phyloP scores from a whole-genome alignment of 1,284 basidiomycete species.

The Malassezia obtusa region DNA sequence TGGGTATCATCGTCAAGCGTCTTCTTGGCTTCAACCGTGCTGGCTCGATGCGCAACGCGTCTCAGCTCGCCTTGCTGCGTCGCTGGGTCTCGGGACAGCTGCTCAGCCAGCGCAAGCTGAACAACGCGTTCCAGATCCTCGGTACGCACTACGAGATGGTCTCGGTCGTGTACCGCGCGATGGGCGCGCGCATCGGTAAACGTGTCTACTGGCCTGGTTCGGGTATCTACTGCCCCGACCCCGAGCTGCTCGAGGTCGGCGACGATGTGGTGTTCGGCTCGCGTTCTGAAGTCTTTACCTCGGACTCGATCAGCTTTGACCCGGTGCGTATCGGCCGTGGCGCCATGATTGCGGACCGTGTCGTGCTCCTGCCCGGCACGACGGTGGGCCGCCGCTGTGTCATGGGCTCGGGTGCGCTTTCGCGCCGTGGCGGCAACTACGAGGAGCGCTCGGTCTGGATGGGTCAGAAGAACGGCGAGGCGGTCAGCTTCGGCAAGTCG shows the following conservation, averaged over 20 bases:
- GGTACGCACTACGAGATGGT: constrained; percentile 49
- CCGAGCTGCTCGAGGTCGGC: constrained; percentile 46
- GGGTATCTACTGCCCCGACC: constrained; percentile 47
- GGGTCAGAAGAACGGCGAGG: constrained; percentile 47
- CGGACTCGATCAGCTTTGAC: constrained; percentile 47
- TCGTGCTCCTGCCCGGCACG: constrained; percentile 44
- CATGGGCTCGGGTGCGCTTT: constrained; percentile 46
- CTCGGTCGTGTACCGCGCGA: constrained; percentile 46
- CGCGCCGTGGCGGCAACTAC: constrained; percentile 45
- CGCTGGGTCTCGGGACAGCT: constrained; percentile 44
- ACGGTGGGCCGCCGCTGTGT: constrained; percentile 45
- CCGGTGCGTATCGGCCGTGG: constrained; percentile 44
- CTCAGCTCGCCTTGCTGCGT: constrained; percentile 44
- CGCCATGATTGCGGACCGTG: constrained; percentile 48
- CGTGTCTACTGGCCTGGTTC: constrained; percentile 48
- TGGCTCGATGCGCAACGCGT: constrained; percentile 47
- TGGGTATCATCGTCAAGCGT: constrained; percentile 43
- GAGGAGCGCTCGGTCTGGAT: constrained; percentile 48
- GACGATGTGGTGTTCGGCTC: constrained; percentile 48
- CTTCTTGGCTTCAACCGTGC: constrained; percentile 44
- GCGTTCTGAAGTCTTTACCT: constrained; percentile 46
- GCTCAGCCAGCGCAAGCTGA: constrained; percentile 38
- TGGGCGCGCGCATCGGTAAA: constrained; percentile 46
- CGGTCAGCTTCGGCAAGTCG: constrained; percentile 45
- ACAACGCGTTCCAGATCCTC: constrained; percentile 39